A percentile compares a stretch with the other conserved stretches of the same genome.
phyloP scores from a whole-genome alignment of 768 basidiomycete species.

The Rhodotorula sphaerocarpa region DNA sequence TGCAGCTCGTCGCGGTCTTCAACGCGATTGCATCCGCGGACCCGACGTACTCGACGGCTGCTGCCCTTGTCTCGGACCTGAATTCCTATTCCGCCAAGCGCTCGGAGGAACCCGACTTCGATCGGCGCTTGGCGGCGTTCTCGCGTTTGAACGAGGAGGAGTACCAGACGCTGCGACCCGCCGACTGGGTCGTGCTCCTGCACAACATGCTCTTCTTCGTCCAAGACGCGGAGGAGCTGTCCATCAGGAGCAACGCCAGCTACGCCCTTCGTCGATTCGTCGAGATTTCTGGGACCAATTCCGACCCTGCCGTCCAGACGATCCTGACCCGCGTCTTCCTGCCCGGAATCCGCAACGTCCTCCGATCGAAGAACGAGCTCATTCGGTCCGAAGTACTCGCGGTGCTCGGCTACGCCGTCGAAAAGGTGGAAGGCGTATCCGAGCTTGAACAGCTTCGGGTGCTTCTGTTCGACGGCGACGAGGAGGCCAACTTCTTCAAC shows the following conservation, averaged over 20 bases:
- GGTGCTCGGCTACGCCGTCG: constrained; percentile 67
- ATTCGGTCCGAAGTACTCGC: constrained; percentile 76
- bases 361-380: constrained; percentile 71
- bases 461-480: constrained; percentile 75
- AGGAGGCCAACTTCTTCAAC: constrained; percentile 93
- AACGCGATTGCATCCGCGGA: constrained; percentile 51
- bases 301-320: constrained; percentile 45
- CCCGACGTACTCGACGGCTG: constrained; percentile 48
- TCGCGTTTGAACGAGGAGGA: constrained; percentile 60
- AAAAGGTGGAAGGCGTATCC: constrained; percentile 54
- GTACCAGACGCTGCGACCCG: constrained; percentile 49
- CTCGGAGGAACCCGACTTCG: constrained; percentile 87
- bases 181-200: constrained; percentile 71
- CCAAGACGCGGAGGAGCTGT: constrained; percentile 70
- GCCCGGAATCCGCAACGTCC: constrained; percentile 67
- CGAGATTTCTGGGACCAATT: constrained; percentile 45
- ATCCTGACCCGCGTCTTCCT: constrained; percentile 57
- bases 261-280: constrained; percentile 69
- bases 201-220: constrained; percentile 77
- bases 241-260: constrained; percentile 72
- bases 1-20: constrained; percentile 62
- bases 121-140: constrained; percentile 70
- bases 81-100: constrained; percentile 79
- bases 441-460: constrained; percentile 69
- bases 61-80: constrained; percentile 55